Evolutionary conservation across 2,329 filamentous ascomycete genomes (phyloP).

Genomic region (Stagonosporopsis vannaccii): DNA sequence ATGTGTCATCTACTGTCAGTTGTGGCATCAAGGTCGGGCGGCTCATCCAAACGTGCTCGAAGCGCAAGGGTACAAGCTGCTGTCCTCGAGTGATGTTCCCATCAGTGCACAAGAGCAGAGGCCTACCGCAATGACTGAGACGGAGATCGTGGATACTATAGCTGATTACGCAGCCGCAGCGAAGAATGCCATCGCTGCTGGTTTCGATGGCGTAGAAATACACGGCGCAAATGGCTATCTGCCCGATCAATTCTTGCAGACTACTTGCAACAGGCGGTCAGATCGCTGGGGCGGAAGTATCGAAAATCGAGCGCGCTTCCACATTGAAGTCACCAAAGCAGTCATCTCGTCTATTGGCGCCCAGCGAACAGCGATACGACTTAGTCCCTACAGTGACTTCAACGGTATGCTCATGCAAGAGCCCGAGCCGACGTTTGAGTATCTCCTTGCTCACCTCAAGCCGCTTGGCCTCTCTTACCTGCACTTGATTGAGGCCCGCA

Average conservation of each 20-base stretch:
- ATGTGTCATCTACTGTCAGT: slow-evolving; percentile 65
- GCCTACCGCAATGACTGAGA: slow-evolving; percentile 45
- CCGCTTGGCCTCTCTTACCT: background rate
- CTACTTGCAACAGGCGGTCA: slow-evolving; percentile 60
- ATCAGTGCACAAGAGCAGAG: slow-evolving; percentile 30
- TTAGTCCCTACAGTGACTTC: slow-evolving; percentile 68
- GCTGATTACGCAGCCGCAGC: slow-evolving; percentile 51
- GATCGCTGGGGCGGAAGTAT: slow-evolving; percentile 58
- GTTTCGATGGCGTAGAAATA: slow-evolving; percentile 67
- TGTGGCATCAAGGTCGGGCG: slow-evolving; percentile 66
- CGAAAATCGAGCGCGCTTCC: slow-evolving; percentile 60
- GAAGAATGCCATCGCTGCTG: slow-evolving; percentile 56
- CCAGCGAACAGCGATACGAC: slow-evolving; percentile 63
- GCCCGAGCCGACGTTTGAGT: slow-evolving; percentile 59
- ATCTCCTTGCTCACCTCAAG: background rate
- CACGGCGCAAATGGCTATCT: slow-evolving; percentile 71
- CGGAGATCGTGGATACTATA: slow-evolving; percentile 45
- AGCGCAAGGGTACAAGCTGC: slow-evolving; percentile 33
- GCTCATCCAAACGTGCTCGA: slow-evolving; percentile 48
- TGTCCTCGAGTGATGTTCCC: slow-evolving; percentile 44
- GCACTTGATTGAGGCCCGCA: slow-evolving; percentile 8
- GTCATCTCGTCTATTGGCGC: slow-evolving; percentile 59
- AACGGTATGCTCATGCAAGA: slow-evolving; percentile 70
- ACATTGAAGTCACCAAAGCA: slow-evolving; percentile 60
- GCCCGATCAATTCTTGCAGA: slow-evolving; percentile 69